A percentile compares a stretch with the other conserved stretches of the same genome.
These are phyloP conservation scores for Pseudogymnoascus sp. DNA, from an alignment of 2,329 filamentous ascomycete species.

Conservation along the genomic window DNA sequence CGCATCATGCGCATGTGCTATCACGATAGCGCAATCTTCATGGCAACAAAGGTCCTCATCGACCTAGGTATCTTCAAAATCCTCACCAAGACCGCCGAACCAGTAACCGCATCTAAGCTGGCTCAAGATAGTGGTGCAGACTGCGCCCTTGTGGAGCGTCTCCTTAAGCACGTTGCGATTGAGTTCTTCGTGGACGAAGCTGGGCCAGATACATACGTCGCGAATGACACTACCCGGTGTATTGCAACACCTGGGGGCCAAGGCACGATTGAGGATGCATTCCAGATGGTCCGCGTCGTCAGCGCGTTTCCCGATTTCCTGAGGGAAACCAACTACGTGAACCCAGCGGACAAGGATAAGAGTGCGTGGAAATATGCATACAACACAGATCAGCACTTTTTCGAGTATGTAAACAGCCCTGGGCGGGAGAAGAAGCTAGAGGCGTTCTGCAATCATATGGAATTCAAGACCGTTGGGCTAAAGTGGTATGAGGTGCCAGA, in stretches of 20 bases:
- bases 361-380: slow-evolving; percentile 8
- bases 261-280: slow-evolving; percentile 3
- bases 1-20: slow-evolving; percentile 9
- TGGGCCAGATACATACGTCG: background rate
- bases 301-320: background rate
- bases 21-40: slow-evolving; percentile 1
- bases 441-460: slow-evolving; percentile 4
- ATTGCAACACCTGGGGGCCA: background rate
- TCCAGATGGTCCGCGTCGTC: background rate
- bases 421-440: slow-evolving; percentile 1
- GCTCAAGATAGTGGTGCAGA: slow-evolving; percentile 4
- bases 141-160: slow-evolving; percentile 4
- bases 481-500: slow-evolving; percentile 9
- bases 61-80: slow-evolving; percentile 5
- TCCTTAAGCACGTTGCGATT: slow-evolving; percentile 4
- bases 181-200: slow-evolving; percentile 6
- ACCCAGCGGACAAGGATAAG: slow-evolving; percentile 9
- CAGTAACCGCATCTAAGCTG: background rate
- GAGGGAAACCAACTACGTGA: slow-evolving; percentile 5
- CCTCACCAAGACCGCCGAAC: background rate
- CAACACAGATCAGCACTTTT: slow-evolving; percentile 7
- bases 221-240: slow-evolving; percentile 4
- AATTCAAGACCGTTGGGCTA: slow-evolving; percentile 7
- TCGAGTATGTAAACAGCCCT: slow-evolving; percentile 3
- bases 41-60: background rate